Percentiles rank a stretch among this genome's conserved stretches.
Evolutionary conservation across 2,329 filamentous ascomycete species (phyloP).

Genomic region (Botrytis porri): DNA sequence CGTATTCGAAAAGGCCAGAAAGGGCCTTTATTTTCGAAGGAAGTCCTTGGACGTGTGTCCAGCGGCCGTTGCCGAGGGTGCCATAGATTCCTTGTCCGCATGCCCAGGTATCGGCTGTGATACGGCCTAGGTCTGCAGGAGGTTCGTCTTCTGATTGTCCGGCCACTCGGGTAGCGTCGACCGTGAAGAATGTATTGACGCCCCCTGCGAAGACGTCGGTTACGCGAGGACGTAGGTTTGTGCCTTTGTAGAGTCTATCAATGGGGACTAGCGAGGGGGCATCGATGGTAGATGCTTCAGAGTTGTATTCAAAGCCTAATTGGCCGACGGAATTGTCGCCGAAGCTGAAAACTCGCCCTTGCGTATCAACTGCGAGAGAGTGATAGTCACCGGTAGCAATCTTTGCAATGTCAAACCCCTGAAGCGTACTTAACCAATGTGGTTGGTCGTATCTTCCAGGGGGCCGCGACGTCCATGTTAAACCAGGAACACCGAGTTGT

Average conservation of each 20-base stretch:
- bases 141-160: slow-evolving; percentile 43
- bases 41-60: slow-evolving; percentile 78
- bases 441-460: slow-evolving; percentile 75
- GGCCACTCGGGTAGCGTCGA: slow-evolving; percentile 68
- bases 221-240: slow-evolving; percentile 60
- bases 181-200: slow-evolving; percentile 79
- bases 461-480: slow-evolving; percentile 77
- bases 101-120: slow-evolving; percentile 78
- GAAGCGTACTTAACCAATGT: slow-evolving; percentile 72
- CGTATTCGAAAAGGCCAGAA: slow-evolving; percentile 81
- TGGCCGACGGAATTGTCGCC: slow-evolving; percentile 93
- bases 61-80: slow-evolving; percentile 77
- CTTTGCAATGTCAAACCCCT: slow-evolving; percentile 66
- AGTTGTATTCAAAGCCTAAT: slow-evolving; percentile 72
- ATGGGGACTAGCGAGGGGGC: slow-evolving; percentile 69
- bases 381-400: slow-evolving; percentile 87
- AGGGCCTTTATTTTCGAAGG: slow-evolving; percentile 80
- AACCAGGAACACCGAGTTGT: slow-evolving; percentile 80
- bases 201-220: slow-evolving; percentile 84
- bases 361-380: slow-evolving; percentile 72
- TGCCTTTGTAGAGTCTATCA: slow-evolving; percentile 68
- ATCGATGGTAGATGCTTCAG: slow-evolving; percentile 61
- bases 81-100: slow-evolving; percentile 85
- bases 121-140: slow-evolving; percentile 45
- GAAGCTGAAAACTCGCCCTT: slow-evolving; percentile 79